Conservation (phyloP, 1,284 basidiomycete genomes). For the Cutaneotrichosporon mucoides region DNA sequence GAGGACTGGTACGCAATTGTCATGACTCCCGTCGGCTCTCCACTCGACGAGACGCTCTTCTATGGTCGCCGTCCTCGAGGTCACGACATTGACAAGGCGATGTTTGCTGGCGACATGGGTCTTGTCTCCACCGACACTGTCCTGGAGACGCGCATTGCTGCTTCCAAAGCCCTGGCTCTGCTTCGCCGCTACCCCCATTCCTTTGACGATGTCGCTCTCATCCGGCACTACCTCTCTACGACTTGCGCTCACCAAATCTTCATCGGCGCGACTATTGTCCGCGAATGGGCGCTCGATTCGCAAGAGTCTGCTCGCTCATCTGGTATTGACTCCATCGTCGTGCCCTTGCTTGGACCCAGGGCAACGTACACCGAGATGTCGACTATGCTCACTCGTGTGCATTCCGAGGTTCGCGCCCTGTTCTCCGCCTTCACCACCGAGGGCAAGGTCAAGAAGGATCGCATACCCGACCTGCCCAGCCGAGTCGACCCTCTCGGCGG, state of each 20-base stretch:
- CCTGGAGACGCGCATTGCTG: slow-evolving; percentile 74
- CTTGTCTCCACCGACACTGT: slow-evolving; percentile 76
- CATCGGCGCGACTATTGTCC: slow-evolving; percentile 74
- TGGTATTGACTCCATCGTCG: slow-evolving; percentile 59
- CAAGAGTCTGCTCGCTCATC: slow-evolving; percentile 58
- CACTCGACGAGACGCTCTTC: slow-evolving; percentile 71
- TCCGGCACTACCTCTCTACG: slow-evolving; percentile 76
- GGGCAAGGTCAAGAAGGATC: slow-evolving; percentile 74
- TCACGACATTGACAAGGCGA: slow-evolving; percentile 95
- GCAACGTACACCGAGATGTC: slow-evolving; percentile 89
- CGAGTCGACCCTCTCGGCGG: slow-evolving; percentile 66
- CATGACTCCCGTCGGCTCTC: slow-evolving; percentile 85
- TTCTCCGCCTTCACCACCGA: slow-evolving; percentile 76
- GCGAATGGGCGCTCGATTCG: slow-evolving; percentile 73
- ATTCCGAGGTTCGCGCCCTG: slow-evolving; percentile 73
- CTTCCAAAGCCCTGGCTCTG: slow-evolving; percentile 71
- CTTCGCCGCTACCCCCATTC: slow-evolving; percentile 19
- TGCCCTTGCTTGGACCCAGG: slow-evolving; percentile 73
- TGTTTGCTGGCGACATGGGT: slow-evolving; percentile 85
- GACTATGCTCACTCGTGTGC: slow-evolving; percentile 71
- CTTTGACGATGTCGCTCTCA: slow-evolving; percentile 55
- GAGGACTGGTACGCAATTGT: slow-evolving; percentile 73
- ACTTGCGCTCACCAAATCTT: slow-evolving; percentile 88
- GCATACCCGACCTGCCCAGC: slow-evolving; percentile 73
- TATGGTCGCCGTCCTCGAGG: slow-evolving; percentile 53